Conservation (phyloP, 2,329 filamentous ascomycete genomes). For the Microcyclospora tardicrescens region DNA sequence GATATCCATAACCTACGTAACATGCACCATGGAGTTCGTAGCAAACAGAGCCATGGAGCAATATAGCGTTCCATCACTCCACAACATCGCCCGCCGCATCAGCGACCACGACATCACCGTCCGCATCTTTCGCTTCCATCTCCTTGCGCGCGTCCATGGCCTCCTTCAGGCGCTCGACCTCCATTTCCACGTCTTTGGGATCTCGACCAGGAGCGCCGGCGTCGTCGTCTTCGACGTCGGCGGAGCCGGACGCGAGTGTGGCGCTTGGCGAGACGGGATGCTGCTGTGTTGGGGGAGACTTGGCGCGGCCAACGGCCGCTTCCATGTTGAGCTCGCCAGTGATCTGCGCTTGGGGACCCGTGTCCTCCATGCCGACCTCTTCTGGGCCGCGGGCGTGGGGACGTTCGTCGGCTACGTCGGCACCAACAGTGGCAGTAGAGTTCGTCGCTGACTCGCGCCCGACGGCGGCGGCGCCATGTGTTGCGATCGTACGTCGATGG, state of each 20-base stretch:
- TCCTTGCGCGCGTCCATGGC: conserved; percentile 8
- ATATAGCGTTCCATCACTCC: too few species aligned
- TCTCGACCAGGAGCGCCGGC: conserved; percentile 7
- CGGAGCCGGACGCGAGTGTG: background rate
- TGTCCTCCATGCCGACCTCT: conserved; percentile 73
- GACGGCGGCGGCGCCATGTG: conserved; percentile 13
- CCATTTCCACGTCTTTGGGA: conserved; percentile 9
- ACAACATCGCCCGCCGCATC: conserved; percentile 13
- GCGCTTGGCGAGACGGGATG: background rate
- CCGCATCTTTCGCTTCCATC: conserved; percentile 13
- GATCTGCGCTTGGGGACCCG: conserved; percentile 52
- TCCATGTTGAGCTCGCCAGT: conserved; percentile 26
- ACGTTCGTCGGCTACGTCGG: conserved; percentile 36
- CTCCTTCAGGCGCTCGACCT: conserved; percentile 6
- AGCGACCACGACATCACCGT: conserved; percentile 19
- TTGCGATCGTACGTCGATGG: conserved; percentile 16
- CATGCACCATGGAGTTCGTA: too few species aligned
- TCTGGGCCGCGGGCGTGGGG: conserved; percentile 78
- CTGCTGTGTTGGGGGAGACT: conserved; percentile 10
- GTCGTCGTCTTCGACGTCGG: conserved; percentile 4
- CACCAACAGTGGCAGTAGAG: background rate
- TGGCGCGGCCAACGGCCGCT: conserved; percentile 26
- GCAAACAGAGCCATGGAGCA: too few species aligned
- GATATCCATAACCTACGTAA: too few species aligned
- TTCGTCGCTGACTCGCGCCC: conserved; percentile 13